Percentiles rank a stretch among this genome's conserved stretches.
phyloP scores from a whole-genome alignment of 2,329 filamentous ascomycete genomes.

The Colletotrichum theobromicola region DNA sequence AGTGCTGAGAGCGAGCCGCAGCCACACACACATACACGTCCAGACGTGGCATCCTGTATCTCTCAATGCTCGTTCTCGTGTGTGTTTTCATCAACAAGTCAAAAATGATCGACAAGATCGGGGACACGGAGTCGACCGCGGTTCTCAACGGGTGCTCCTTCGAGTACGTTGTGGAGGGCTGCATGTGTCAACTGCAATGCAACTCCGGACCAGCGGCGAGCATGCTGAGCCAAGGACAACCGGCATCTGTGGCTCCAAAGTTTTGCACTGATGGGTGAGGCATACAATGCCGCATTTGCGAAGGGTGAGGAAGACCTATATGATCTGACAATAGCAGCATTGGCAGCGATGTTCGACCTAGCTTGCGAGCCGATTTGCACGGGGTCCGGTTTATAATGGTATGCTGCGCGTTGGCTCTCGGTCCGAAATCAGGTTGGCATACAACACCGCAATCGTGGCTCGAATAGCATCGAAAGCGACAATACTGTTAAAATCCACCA shows the following conservation, averaged over 20 bases:
- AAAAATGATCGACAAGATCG: too few species aligned
- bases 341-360: not conserved
- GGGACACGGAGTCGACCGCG: not conserved
- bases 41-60: not conserved
- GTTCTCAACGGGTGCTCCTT: not conserved
- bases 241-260: not conserved
- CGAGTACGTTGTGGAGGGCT: slow-evolving; percentile 1
- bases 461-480: not conserved
- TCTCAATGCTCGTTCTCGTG: not conserved
- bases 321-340: not conserved
- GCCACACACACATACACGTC: not conserved
- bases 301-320: not conserved
- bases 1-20: not conserved
- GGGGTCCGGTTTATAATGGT: not conserved
- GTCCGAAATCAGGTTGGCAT: not conserved
- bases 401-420: not conserved
- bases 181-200: slow-evolving; percentile 14
- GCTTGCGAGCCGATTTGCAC: not conserved
- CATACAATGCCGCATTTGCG: not conserved
- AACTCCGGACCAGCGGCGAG: not conserved
- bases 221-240: not conserved
- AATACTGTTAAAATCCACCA: not conserved
- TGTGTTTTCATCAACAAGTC: not conserved
- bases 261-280: not conserved
- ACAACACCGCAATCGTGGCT: not conserved